Evolutionary conservation across 208 protist genomes (phyloP), one percentile per base, ranked within the genome.

Genomic region (Leishmania guyanensis): DNA sequence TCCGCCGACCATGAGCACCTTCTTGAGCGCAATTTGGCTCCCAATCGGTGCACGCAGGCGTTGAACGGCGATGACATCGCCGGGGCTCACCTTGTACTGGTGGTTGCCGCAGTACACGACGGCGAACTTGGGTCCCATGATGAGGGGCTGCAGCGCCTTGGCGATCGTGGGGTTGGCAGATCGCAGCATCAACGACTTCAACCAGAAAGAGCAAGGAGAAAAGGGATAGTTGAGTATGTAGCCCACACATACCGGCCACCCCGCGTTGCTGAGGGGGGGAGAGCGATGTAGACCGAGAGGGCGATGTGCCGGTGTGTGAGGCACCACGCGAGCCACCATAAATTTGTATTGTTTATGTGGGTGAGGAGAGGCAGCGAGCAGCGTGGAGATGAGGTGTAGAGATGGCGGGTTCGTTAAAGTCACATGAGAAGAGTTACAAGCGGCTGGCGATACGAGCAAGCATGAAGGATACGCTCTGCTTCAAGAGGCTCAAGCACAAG

Each of bases 21-120:
- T 98, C 81, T 98, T 96, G 4, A 98, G 81, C 0, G 86, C 81
- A 78, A 98, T 97, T 68, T 83, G 81, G 62, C 92, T 93, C 3
- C 94, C 93, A 66, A 98, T 97, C 20, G 68, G 86, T 16, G 89
- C 89, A 14, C 88, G 87, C 29, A 98, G 77, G 16, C 90, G 92
- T 86, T 98, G 92, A 14, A 97, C 91, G 4, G 88, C 88, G 78
- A 98, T 97, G 74, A 97, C 89, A 73, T 98, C 96, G 68, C 92
- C 93, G 2, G 84, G 76, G 3, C 85, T 72, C 0, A 98, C 89
- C 80, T 98, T 98, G 87, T 98, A 98, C 84, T 98, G 94, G 70
- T 96, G 90, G 68, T 94, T 96, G 62, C 91, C 91, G 73, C 90
- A 93, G 88, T 93, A 92, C 50, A 98, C 86, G n/a, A 98, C 93